Evolutionary conservation across 306 rosid species (phyloP).

Genomic region (Fragaria nilgerrensis): DNA sequence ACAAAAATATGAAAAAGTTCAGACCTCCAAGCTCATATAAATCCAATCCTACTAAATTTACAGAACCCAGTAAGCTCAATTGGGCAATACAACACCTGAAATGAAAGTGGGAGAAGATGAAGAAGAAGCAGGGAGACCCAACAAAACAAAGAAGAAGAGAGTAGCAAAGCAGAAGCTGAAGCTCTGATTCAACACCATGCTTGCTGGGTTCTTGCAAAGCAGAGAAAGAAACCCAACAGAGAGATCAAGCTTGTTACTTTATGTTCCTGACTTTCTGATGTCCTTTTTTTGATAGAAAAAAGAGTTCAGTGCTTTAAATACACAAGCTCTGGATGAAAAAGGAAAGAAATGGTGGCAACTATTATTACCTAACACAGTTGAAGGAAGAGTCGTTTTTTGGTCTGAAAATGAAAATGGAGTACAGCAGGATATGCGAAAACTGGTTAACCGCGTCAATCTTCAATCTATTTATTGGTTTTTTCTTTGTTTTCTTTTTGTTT

Average conservation of each 20-base stretch:
- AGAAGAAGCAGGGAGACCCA: constrained; percentile 43
- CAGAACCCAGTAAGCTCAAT: neutral
- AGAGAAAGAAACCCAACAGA: neutral
- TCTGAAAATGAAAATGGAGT: neutral
- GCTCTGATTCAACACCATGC: constrained; percentile 45
- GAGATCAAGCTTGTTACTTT: neutral
- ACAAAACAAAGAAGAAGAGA: constrained; percentile 36
- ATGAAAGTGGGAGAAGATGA: constrained; percentile 53
- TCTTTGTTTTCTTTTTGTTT: neutral
- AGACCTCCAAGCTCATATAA: neutral
- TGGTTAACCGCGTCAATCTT: neutral
- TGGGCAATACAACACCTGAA: constrained; percentile 42
- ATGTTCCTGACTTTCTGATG: neutral
- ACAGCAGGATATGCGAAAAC: constrained; percentile 6
- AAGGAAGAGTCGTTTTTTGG: neutral
- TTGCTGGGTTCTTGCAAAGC: constrained; percentile 9
- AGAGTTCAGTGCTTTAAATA: neutral
- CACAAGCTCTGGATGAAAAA: neutral
- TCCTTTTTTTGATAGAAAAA: neutral
- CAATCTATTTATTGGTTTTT: neutral
- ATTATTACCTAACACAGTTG: neutral
- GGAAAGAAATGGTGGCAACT: neutral
- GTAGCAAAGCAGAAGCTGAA: constrained; percentile 31
- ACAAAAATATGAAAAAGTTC: constrained; percentile 18
- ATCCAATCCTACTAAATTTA: neutral